These are phyloP conservation scores for Penicillium riverlandense DNA, from an alignment of 495 filamentous ascomycete genomes.

Conservation along the genomic window DNA sequence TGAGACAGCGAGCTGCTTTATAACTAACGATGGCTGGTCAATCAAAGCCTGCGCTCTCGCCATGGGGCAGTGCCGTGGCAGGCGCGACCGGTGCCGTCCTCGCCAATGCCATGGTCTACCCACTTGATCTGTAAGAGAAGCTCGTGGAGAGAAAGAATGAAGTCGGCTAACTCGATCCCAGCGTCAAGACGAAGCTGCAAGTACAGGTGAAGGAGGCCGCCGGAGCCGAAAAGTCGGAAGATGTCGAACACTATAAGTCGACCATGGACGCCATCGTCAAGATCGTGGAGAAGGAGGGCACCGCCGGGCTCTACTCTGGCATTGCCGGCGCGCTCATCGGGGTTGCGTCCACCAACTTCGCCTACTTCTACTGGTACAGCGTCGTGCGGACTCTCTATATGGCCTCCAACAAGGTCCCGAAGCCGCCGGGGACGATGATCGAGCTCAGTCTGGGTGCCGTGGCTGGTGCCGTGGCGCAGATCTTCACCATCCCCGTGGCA, in stretches of 20 bases:
- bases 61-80: constrained; percentile 89
- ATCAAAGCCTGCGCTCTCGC: constrained; percentile 76
- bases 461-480: constrained; percentile 84
- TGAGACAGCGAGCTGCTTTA: background rate
- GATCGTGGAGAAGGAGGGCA: constrained; percentile 76
- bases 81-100: constrained; percentile 90
- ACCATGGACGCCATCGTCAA: constrained; percentile 83
- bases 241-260: constrained; percentile 68
- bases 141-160: constrained; percentile 2
- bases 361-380: constrained; percentile 99
- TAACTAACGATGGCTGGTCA: constrained; percentile 59
- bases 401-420: constrained; percentile 51
- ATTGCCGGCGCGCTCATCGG: constrained; percentile 81
- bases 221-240: constrained; percentile 25
- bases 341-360: constrained; percentile 96
- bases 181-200: constrained; percentile 94
- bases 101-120: constrained; percentile 94
- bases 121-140: constrained; percentile 73
- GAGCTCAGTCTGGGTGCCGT: constrained; percentile 85
- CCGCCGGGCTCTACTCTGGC: constrained; percentile 79
- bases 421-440: constrained; percentile 69
- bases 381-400: constrained; percentile 78
- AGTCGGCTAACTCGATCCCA: constrained; percentile 23
- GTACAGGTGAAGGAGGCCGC: constrained; percentile 72
- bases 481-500: constrained; percentile 93